Evolutionary conservation across 805 yeast genomes (phyloP), one percentile per base, ranked within the genome.

Genomic region (Pachysolen tannophilus): DNA sequence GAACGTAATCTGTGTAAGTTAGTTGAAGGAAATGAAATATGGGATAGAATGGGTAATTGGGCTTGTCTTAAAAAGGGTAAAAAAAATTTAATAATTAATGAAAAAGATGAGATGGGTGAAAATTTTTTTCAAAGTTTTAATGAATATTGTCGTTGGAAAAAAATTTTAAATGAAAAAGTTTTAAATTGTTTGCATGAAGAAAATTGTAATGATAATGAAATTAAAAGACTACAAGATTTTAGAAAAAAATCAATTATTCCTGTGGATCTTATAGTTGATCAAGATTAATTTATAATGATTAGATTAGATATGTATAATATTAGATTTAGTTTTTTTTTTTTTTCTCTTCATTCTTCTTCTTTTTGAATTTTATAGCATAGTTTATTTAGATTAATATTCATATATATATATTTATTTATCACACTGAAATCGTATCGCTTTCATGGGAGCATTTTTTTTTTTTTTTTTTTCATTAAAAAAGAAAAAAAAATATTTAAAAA

Each of bases 41-140:
- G 57, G 55, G 55, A 44, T 34, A 44, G 56, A 23, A 38, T 41
- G 7, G 56, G 55, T 6, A 52, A 51, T 26, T 56, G 61, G 61
- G 45, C 40, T 34, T 56, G 61, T 26, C 42, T 55, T 3, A 28
- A 25, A 19, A 24, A 25, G 21, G 19, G 26, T 34, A 7, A 33
- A 4, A 25, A 33, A 3, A 33, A 30, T 16, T 26, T 40, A 9
- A n/a, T n/a, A n/a, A n/a, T n/a, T n/a, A 21, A 30, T n/a, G 43
- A 35, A 5, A 9, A 19, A 4, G 57, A 55, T 38, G 49, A 43
- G 20, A 34, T 50, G 21, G 56, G 53, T 1, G 28, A 20, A 1
- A 34, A 34, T 20, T 52, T 40, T 25, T 56, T 56, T 37, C 30
- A 32, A 8, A 42, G 46, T 17, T 56, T 43, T 37, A 39, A 43